These are phyloP conservation scores for Tolypocladium endophyticum DNA, from an alignment of 2,329 filamentous ascomycete species.

Conservation along the genomic window DNA sequence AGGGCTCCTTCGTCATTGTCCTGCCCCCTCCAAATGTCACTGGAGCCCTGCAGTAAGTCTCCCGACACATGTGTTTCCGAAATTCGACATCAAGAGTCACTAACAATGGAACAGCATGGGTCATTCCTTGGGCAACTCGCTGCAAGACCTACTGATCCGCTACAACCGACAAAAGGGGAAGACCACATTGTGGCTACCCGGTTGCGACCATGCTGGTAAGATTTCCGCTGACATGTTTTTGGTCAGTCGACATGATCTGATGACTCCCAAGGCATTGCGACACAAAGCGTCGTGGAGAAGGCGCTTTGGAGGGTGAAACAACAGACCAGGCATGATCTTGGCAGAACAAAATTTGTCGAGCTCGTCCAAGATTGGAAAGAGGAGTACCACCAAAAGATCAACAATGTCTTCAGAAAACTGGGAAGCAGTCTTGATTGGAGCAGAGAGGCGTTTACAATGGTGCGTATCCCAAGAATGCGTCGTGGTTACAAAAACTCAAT, in stretches of 20 bases:
- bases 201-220: constrained; percentile 74
- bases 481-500: not conserved
- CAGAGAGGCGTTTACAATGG: not conserved
- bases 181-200: constrained; percentile 14
- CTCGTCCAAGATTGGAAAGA: constrained; percentile 55
- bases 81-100: not conserved
- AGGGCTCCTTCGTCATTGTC: constrained; percentile 81
- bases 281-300: constrained; percentile 89
- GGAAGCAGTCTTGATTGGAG: not conserved
- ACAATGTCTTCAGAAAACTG: not conserved
- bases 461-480: not conserved
- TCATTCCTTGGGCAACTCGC: constrained; percentile 74
- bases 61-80: not conserved
- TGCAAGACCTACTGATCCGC: constrained; percentile 79
- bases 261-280: constrained; percentile 32
- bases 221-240: constrained; percentile 40
- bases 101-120: constrained; percentile 52
- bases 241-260: not conserved
- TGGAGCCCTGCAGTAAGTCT: constrained; percentile 54
- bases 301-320: constrained; percentile 82
- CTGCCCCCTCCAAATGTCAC: constrained; percentile 96
- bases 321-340: constrained; percentile 86
- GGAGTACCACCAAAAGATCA: not conserved
- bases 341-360: constrained; percentile 67
- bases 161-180: constrained; percentile 78